Conservation (phyloP, 1,284 basidiomycete genomes). For the Coniferiporia weirii region DNA sequence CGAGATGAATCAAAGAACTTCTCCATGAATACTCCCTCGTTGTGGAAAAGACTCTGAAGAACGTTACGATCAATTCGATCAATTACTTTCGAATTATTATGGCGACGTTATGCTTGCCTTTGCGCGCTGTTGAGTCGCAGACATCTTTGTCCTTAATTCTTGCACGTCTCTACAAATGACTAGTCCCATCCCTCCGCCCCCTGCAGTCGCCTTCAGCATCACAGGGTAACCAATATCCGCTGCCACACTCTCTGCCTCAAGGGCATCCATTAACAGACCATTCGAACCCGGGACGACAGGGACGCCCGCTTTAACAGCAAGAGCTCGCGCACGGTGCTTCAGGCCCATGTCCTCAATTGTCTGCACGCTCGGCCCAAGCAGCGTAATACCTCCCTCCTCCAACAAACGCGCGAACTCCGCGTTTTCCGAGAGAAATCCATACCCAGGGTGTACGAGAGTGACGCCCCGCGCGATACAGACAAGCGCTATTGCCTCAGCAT, state of each 20-base stretch:
- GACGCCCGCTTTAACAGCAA: conserved; percentile 46
- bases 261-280: conserved; percentile 36
- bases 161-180: conserved; percentile 45
- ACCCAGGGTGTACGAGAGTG: conserved; percentile 62
- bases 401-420: conserved; percentile 49
- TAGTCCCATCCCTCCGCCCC: conserved; percentile 72
- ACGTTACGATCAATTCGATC: background rate
- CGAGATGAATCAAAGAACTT: conserved; percentile 50
- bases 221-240: conserved; percentile 51
- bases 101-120: conserved; percentile 34
- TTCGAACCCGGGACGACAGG: conserved; percentile 56
- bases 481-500: conserved; percentile 36
- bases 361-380: conserved; percentile 54
- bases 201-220: conserved; percentile 66
- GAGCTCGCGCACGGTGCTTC: conserved; percentile 54
- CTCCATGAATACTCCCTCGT: conserved; percentile 57
- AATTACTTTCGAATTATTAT: background rate
- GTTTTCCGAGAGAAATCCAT: conserved; percentile 66
- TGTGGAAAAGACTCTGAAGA: conserved; percentile 34
- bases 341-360: conserved; percentile 54
- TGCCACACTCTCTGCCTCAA: conserved; percentile 42
- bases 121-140: conserved; percentile 37
- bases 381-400: conserved; percentile 46
- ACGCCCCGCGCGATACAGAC: conserved; percentile 40
- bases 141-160: conserved; percentile 37